A percentile compares a stretch with the other conserved stretches of the same genome.
Evolutionary conservation across 257 asterid genomes (phyloP).

Genomic region (Nicotiana obtusifolia): DNA sequence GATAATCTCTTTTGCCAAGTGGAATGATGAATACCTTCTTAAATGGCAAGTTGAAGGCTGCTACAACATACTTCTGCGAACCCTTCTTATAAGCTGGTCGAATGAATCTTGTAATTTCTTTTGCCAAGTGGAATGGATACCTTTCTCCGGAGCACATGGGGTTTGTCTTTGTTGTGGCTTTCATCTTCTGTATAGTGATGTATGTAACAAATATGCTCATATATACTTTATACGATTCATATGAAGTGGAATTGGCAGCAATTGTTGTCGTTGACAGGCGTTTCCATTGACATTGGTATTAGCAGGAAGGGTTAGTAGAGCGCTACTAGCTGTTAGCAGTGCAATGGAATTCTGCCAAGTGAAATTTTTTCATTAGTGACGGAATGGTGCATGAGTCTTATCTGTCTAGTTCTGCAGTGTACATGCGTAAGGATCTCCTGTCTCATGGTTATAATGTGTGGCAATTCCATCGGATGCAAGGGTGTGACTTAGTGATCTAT

Average conservation of each 20-base stretch:
- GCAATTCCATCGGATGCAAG: not conserved
- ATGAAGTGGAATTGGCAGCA: not conserved
- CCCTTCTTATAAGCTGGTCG: constrained; percentile 10
- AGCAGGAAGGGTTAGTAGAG: not conserved
- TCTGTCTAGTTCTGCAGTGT: not conserved
- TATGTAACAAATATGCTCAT: not conserved
- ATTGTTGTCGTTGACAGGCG: not conserved
- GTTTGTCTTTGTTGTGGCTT: not conserved
- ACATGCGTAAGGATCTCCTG: not conserved
- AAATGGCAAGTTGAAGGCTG: constrained; percentile 67
- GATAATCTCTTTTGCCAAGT: not conserved
- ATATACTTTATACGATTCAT: not conserved
- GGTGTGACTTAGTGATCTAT: not conserved
- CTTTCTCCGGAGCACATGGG: not conserved
- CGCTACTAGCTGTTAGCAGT: not conserved
- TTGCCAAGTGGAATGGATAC: not conserved
- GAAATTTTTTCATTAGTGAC: not conserved
- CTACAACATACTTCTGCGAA: constrained; percentile 62
- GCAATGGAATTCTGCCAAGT: not conserved
- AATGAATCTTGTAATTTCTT: not conserved
- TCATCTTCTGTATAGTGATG: not conserved
- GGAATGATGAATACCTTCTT: constrained; percentile 5
- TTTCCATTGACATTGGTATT: not conserved
- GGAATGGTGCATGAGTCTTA: not conserved
- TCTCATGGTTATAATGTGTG: not conserved